A percentile compares a stretch with the other conserved stretches of the same genome.
Conservation (phyloP, 345 rosid species). For the Sisymbrium irio region DNA sequence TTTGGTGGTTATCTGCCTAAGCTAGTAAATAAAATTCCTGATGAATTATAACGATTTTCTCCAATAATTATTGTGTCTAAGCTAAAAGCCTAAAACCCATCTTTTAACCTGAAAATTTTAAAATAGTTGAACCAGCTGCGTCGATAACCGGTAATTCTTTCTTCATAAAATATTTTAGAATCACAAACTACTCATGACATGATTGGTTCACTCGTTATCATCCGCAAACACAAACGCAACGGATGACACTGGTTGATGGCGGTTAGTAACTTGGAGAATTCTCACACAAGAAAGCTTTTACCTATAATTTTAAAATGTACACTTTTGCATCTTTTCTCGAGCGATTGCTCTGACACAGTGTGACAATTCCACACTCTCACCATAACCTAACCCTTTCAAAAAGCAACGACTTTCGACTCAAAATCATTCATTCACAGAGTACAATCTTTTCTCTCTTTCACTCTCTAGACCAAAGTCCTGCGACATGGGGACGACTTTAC, state of each 20-base stretch:
- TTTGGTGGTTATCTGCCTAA: too few species aligned
- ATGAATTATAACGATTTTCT: too few species aligned
- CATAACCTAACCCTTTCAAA: not conserved
- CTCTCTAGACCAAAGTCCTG: not conserved
- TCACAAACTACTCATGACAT: too few species aligned
- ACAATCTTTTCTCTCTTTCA: not conserved
- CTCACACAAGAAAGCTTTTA: not conserved
- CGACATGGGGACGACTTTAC: conserved; percentile 38
- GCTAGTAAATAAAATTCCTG: too few species aligned
- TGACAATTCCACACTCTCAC: not conserved
- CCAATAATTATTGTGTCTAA: too few species aligned
- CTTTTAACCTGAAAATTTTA: too few species aligned
- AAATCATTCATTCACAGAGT: not conserved
- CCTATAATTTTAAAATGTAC: too few species aligned
- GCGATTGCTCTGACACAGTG: not conserved
- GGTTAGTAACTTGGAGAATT: not conserved
- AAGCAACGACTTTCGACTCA: not conserved
- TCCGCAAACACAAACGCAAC: too few species aligned
- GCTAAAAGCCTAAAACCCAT: too few species aligned
- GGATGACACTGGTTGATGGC: too few species aligned
- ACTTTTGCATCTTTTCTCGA: not conserved
- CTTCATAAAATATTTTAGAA: too few species aligned
- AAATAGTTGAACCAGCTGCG: not conserved
- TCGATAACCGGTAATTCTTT: not conserved
- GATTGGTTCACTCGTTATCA: too few species aligned